Evolutionary conservation across 1,284 basidiomycete genomes (phyloP).

Genomic region (Ustilago tritici): DNA sequence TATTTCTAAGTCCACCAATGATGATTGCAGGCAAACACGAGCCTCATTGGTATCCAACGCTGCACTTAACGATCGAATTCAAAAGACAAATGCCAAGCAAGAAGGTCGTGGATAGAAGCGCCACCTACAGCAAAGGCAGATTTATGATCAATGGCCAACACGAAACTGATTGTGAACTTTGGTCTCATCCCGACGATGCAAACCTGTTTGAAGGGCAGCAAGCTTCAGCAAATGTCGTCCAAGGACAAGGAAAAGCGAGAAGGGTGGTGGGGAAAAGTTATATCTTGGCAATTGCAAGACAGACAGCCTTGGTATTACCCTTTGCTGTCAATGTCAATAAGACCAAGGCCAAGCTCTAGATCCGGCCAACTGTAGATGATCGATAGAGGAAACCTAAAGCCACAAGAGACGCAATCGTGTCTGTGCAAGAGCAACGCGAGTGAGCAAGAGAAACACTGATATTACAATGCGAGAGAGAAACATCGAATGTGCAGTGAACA

Average conservation of each 20-base stretch:
- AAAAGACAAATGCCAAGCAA: constrained; percentile 26
- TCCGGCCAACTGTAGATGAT: too few relatives aligned
- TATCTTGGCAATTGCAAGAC: constrained; percentile 44
- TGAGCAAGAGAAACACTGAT: background rate
- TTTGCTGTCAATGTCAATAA: constrained; percentile 43
- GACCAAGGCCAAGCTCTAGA: constrained; percentile 21
- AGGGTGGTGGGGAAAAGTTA: constrained; percentile 4
- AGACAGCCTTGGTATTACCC: constrained; percentile 41
- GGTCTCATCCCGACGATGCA: constrained; percentile 40
- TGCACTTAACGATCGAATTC: constrained; percentile 54
- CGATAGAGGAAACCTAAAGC: background rate
- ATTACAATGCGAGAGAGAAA: background rate
- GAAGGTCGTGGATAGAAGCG: constrained; percentile 9
- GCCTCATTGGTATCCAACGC: constrained; percentile 47
- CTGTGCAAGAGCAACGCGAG: too few relatives aligned
- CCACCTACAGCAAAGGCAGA: constrained; percentile 18
- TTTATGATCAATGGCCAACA: constrained; percentile 54
- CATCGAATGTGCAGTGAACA: background rate
- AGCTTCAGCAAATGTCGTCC: constrained; percentile 13
- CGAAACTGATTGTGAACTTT: constrained; percentile 45
- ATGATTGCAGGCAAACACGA: constrained; percentile 34
- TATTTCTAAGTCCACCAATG: constrained; percentile 37
- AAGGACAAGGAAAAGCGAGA: background rate
- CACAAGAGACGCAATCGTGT: background rate
- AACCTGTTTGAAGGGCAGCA: constrained; percentile 19